Evolutionary conservation across 352 stramenopile genomes (phyloP).

Genomic region (Globisporangium alternatum): DNA sequence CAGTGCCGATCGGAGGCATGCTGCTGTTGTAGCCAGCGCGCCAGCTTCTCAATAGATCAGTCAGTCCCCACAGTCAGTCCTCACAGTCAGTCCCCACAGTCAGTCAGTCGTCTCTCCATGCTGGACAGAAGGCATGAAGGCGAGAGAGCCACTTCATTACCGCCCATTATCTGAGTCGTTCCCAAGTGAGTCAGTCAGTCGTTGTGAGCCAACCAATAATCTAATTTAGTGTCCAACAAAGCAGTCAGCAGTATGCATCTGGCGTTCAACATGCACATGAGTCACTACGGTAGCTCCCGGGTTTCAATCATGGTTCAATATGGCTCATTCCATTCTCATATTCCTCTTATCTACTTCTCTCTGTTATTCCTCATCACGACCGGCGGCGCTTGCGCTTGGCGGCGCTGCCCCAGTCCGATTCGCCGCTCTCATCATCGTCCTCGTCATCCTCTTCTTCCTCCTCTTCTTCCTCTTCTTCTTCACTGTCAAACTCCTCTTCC

Average conservation of each 20-base stretch:
- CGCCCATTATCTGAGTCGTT: not conserved
- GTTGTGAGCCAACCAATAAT: not conserved
- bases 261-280: not conserved
- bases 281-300: not conserved
- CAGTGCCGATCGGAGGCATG: slow-evolving; percentile 20
- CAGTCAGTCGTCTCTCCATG: not conserved
- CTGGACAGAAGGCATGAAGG: too few relatives aligned
- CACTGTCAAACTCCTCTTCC: slow-evolving; percentile 42
- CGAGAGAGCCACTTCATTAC: too few relatives aligned
- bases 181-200: slow-evolving; percentile 4
- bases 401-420: slow-evolving; percentile 41
- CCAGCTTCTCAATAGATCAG: not conserved
- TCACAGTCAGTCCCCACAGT: too few relatives aligned
- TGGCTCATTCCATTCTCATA: not conserved
- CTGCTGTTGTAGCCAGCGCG: slow-evolving; percentile 11
- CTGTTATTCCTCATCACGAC: not conserved
- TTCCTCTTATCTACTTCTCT: not conserved
- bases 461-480: slow-evolving; percentile 49
- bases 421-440: slow-evolving; percentile 19
- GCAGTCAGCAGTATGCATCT: not conserved
- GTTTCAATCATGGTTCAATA: too few relatives aligned
- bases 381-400: slow-evolving; percentile 31
- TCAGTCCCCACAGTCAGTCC: too few relatives aligned
- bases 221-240: slow-evolving; percentile 10
- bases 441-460: slow-evolving; percentile 27